Evolutionary conservation across 768 basidiomycete genomes (phyloP), one percentile per base, ranked within the genome.

Genomic region (Trametes coccinea): DNA sequence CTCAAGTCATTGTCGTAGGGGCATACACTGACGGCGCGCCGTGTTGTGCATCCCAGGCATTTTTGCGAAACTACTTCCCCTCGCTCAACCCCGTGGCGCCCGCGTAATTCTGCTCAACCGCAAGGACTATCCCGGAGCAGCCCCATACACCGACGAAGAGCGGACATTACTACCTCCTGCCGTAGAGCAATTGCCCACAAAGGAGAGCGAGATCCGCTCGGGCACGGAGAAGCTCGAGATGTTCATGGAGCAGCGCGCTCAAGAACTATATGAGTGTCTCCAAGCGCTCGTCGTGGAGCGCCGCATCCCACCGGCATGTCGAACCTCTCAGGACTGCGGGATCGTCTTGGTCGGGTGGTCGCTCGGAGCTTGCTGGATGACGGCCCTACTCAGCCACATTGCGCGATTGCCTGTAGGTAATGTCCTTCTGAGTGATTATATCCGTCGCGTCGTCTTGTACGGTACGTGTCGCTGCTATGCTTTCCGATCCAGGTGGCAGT

Each of bases 21-120:
- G 27, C 5, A 29, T 27, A 27, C 3, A 3, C 22, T 53, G 2
- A 8, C 29, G 52, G n/a, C 11, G 48, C 2, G 7, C 22, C 22
- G 22, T 17, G n/a, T 22, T 41, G 4, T 14, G 2, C 4, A 2
- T 2, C 39, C 22, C 30, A 58, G 56, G 48, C 7, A 44, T 40
- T 2, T 58, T 58, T n/a, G 13, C 30, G 2, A 58, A 58, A 22
- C n/a, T 68, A 37, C 10, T 66, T 9, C 60, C 65, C 4, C 55
- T 60, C 11, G 66, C 70, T 2, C 30, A 51, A 1, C 45, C 65
- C 9, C 49, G 61, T 5, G 60, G 61, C 10, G 34, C 63, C 10
- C 67, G 69, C 5, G 37, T 70, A 8, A 61, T 70, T 39, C 11
- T 53, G 17, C 41, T 68, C 30, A 70, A 66, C 45, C 61, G 66